These are phyloP conservation scores for Podila clonocystis DNA, from an alignment of 192 early-diverging fungal species.

Conservation along the genomic window DNA sequence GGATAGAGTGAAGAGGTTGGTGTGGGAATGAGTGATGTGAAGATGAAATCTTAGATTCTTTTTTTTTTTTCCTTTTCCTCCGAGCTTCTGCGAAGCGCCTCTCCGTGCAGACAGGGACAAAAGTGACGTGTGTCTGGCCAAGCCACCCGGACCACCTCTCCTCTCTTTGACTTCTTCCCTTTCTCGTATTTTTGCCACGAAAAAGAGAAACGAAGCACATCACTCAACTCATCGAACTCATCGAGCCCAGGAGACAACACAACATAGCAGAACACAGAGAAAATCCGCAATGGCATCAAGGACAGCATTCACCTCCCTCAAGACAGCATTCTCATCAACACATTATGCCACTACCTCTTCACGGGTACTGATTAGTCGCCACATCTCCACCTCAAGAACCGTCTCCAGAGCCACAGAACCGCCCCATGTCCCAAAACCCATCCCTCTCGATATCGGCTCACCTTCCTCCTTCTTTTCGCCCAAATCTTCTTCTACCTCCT, in stretches of 20 bases:
- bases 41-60: background rate
- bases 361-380: background rate
- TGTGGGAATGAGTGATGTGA: background rate
- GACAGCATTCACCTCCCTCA: background rate
- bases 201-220: too few species aligned
- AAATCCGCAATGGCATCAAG: background rate
- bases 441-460: slow-evolving; percentile 44
- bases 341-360: background rate
- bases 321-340: background rate
- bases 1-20: background rate
- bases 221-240: too few species aligned
- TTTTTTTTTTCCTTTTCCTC: slow-evolving; percentile 1
- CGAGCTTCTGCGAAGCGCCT: slow-evolving; percentile 1
- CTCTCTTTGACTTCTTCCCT: too few species aligned
- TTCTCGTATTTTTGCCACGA: too few species aligned
- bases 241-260: too few species aligned
- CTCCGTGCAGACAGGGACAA: background rate
- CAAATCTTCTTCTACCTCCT: background rate
- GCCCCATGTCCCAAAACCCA: slow-evolving; percentile 22
- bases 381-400: background rate
- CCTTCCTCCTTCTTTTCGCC: slow-evolving; percentile 4
- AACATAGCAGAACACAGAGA: background rate
- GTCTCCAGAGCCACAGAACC: slow-evolving; percentile 8
- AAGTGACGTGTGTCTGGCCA: background rate
- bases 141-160: too few species aligned